Base-by-base conservation (phyloP, 1,139 yeast genomes). In the Hansenula sp. region DNA sequence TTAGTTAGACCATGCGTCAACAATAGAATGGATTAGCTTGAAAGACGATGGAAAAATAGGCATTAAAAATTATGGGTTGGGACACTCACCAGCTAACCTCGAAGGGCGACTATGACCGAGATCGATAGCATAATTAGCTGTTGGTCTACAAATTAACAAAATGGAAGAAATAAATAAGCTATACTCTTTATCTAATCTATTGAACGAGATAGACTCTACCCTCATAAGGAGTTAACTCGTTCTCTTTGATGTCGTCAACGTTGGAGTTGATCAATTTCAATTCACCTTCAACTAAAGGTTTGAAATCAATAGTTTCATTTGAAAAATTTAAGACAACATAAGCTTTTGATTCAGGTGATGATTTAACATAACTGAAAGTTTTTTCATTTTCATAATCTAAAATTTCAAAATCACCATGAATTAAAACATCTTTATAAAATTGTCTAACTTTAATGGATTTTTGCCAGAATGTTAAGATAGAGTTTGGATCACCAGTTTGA, bases 311-410 rank as follows among this genome's bases (percentile, higher is more conserved):
- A 6, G 37, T 43, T 14, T 51, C 49, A 27, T 57, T 51, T 22
- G 70, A 56, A 49, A 75, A 73, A 60, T 75, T 75, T 58, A 75
- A 62, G 9, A 65, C 74, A 34, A 70, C 68, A 46, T 65, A 66
- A 12, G 71, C 64, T 42, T 61, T 63, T 32, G 57, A 48, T 18
- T 43, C 50, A 19, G 30, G 32, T 13, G 49, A 56, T 21, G 51
- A 53, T 57, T 75, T 75, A 36, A 62, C 47, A 51, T 61, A 69
- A 6, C 68, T 61, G 50, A 74, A 71, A n/a, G 62, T 52, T 39
- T 65, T 51, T 29, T 57, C 52, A 52, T 71, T 65, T 12, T 68
- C 72, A 32, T 47, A 47, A 35, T 73, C 76, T 49, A 68, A 52
- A 27, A 71, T 56, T 41, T 66, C 62, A 51, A 73, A 71, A 20